Conservation (phyloP, 2,329 filamentous ascomycete species). For the Pseudogymnoascus sp. region DNA sequence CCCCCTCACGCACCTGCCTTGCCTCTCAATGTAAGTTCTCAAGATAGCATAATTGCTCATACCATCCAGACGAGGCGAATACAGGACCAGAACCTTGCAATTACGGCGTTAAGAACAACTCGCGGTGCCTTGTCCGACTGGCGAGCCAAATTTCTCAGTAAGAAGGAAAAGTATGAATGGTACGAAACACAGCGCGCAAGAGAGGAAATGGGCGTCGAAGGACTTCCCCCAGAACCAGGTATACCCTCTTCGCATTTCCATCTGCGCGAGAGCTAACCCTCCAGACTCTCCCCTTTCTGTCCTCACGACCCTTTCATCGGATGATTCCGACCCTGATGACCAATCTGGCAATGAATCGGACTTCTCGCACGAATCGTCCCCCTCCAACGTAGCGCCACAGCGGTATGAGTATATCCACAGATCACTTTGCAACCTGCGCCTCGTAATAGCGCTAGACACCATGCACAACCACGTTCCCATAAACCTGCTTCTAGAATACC, state of each 20-base stretch:
- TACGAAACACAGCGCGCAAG: not conserved
- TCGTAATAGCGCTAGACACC: not conserved
- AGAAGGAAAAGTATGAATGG: not conserved
- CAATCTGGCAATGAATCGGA: constrained; percentile 1
- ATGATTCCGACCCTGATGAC: not conserved
- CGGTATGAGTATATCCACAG: not conserved
- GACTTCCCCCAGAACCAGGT: not conserved
- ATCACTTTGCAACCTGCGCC: not conserved
- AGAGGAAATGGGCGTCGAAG: not conserved
- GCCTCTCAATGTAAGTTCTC: not conserved
- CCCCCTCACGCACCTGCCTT: not conserved
- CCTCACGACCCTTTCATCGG: not conserved
- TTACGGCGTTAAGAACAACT: not conserved
- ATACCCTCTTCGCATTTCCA: not conserved
- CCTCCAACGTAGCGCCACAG: not conserved
- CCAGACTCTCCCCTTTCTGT: not conserved
- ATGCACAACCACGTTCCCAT: constrained; percentile 3
- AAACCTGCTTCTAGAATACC: not conserved
- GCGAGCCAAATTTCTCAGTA: not conserved
- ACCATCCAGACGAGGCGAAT: not conserved
- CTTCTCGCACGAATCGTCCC: not conserved
- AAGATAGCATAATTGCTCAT: not conserved
- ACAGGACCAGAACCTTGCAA: not conserved
- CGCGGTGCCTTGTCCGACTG: not conserved
- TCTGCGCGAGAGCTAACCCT: not conserved